Conservation (phyloP, 2,329 filamentous ascomycete species). For the Aspergillus arachidicola region DNA sequence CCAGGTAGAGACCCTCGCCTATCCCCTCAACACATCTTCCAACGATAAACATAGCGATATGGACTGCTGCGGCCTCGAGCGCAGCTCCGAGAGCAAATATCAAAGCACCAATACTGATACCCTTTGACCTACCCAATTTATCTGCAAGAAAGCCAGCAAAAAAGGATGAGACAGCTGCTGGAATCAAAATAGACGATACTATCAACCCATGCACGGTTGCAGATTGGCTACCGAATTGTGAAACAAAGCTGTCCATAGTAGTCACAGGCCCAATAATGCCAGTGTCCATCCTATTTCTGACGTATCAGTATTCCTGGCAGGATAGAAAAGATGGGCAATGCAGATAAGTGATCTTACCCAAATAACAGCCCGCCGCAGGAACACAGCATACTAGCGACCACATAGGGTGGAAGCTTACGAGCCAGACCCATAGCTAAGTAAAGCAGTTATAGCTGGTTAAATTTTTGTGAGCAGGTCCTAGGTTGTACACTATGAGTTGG, state of each 20-base stretch:
- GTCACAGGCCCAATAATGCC: constrained; percentile 64
- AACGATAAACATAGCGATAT: constrained; percentile 56
- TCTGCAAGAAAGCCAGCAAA: constrained; percentile 60
- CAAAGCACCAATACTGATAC: constrained; percentile 53
- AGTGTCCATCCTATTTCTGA: constrained; percentile 44
- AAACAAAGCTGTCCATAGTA: constrained; percentile 56
- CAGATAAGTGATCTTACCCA: constrained; percentile 13
- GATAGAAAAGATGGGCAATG: background rate
- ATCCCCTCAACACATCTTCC: constrained; percentile 60
- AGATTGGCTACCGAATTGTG: constrained; percentile 54
- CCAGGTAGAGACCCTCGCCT: constrained; percentile 61
- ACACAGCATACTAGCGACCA: constrained; percentile 22
- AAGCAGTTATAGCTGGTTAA: background rate
- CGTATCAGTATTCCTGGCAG: background rate
- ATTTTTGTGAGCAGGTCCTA: background rate
- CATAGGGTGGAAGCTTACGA: constrained; percentile 20
- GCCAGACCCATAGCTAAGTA: constrained; percentile 7
- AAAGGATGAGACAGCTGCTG: constrained; percentile 59
- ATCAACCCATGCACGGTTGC: constrained; percentile 59
- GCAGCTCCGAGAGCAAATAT: constrained; percentile 58
- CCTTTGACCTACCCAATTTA: constrained; percentile 53
- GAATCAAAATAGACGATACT: constrained; percentile 62
- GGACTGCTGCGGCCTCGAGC: constrained; percentile 53
- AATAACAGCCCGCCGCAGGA: constrained; percentile 24
- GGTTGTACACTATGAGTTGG: too few relatives aligned